Evolutionary conservation across 768 basidiomycete genomes (phyloP).

Genomic region (Boletus edulis): DNA sequence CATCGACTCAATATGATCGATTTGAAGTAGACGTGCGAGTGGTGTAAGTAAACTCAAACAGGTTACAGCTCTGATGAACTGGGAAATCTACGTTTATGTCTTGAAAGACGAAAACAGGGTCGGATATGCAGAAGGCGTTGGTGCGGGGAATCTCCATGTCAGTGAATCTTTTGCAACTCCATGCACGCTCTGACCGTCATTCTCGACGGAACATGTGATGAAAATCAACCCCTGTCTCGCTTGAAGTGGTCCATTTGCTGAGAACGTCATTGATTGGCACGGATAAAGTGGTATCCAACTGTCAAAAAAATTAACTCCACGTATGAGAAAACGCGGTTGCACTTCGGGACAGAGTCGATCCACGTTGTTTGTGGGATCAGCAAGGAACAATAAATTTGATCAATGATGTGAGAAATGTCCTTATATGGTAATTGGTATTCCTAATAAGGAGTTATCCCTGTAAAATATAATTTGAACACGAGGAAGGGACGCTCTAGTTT

Average conservation of each 20-base stretch:
- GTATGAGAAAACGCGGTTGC: too few relatives aligned
- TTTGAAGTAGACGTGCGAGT: conserved; percentile 61
- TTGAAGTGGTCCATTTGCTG: background rate
- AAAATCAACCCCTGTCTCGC: conserved; percentile 14
- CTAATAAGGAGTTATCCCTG: conserved; percentile 12
- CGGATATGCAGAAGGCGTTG: conserved; percentile 15
- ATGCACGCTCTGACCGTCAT: too few relatives aligned
- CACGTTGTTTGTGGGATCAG: too few relatives aligned
- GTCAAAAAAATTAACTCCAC: too few relatives aligned
- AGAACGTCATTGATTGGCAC: background rate
- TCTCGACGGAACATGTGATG: conserved; percentile 15
- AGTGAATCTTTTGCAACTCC: conserved; percentile 8
- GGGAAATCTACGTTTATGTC: conserved; percentile 19
- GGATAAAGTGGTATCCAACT: too few relatives aligned
- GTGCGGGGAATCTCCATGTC: conserved; percentile 25
- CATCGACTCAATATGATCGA: conserved; percentile 50
- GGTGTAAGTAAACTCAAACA: conserved; percentile 36
- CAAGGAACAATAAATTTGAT: too few relatives aligned
- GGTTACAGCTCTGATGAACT: background rate
- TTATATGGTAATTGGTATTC: background rate
- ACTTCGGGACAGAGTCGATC: too few relatives aligned
- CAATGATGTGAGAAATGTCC: background rate
- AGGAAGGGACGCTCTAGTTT: conserved; percentile 2
- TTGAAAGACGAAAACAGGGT: conserved; percentile 12
- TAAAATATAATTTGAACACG: conserved; percentile 5